phyloP scores from a whole-genome alignment of 768 basidiomycete genomes.

The Suillus subluteus region DNA sequence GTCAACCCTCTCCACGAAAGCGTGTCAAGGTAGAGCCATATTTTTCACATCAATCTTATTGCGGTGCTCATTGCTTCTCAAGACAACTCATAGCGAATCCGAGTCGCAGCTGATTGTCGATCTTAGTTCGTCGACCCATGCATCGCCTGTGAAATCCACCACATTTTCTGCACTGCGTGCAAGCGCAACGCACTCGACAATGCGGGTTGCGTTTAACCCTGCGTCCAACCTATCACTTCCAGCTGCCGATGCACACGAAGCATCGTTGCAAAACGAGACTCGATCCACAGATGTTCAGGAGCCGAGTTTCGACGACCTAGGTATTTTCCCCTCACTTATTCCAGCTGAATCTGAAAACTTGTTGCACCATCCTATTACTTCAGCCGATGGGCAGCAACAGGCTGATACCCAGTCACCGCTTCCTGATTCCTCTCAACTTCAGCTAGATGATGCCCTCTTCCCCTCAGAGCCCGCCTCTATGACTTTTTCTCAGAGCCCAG shows the following conservation, averaged over 20 bases:
- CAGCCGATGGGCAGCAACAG: not conserved
- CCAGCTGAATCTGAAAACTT: not conserved
- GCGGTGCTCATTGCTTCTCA: slow-evolving; percentile 17
- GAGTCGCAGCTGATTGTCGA: not conserved
- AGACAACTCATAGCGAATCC: slow-evolving; percentile 23
- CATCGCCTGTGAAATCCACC: slow-evolving; percentile 9
- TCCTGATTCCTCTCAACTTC: slow-evolving; percentile 25
- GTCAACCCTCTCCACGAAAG: slow-evolving; percentile 37
- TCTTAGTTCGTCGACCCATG: not conserved
- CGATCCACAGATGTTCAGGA: not conserved
- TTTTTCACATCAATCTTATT: not conserved
- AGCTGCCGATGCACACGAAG: not conserved
- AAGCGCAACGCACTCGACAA: slow-evolving; percentile 4
- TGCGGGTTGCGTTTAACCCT: not conserved
- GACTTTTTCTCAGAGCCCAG: not conserved
- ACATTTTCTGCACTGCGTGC: not conserved
- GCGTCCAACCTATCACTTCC: not conserved
- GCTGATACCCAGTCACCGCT: slow-evolving; percentile 10
- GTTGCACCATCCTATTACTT: not conserved
- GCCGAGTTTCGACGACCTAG: not conserved
- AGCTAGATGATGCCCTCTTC: slow-evolving; percentile 15
- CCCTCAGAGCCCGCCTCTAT: not conserved
- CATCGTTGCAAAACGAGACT: not conserved
- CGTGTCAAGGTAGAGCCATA: slow-evolving; percentile 37
- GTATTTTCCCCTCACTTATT: too few relatives aligned